phyloP scores from a whole-genome alignment of 768 basidiomycete genomes.

The Chlorophyllum brunneum region DNA sequence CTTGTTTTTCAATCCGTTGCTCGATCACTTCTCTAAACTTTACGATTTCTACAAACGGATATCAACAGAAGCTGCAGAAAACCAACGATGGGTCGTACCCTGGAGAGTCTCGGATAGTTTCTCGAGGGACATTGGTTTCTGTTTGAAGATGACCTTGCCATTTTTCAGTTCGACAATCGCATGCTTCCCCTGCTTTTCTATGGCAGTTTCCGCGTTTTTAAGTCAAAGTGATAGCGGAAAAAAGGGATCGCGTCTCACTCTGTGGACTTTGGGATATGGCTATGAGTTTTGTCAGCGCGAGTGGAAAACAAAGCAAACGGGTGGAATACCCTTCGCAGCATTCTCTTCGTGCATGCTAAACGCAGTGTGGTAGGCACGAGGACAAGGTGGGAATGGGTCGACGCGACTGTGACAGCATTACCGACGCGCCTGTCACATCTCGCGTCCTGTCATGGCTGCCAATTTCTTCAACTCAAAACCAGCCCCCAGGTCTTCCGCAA shows the following conservation, averaged over 20 bases:
- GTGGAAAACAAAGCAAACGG: neutral
- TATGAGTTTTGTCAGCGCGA: neutral
- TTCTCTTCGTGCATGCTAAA: constrained; percentile 3
- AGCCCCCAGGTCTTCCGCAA: constrained; percentile 36
- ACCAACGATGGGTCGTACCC: constrained; percentile 40
- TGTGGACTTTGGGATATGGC: constrained; percentile 16
- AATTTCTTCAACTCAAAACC: constrained; percentile 56
- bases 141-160: constrained; percentile 72
- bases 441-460: constrained; percentile 39
- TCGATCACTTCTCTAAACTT: constrained; percentile 73
- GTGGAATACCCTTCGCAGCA: constrained; percentile 4
- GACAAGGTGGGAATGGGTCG: constrained; percentile 27
- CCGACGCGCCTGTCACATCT: constrained; percentile 21
- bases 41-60: constrained; percentile 56
- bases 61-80: constrained; percentile 10
- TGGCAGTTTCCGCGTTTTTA: constrained; percentile 26
- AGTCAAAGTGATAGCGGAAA: neutral
- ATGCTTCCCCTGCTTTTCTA: too few relatives aligned
- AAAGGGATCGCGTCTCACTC: constrained; percentile 32
- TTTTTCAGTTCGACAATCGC: constrained; percentile 65
- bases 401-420: constrained; percentile 34
- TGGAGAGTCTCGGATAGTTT: constrained; percentile 80
- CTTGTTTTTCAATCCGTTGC: constrained; percentile 40
- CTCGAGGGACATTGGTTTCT: constrained; percentile 71
- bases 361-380: constrained; percentile 9